A percentile compares a stretch with the other conserved stretches of the same genome.
Conservation (phyloP, 345 rosid species). For the Salix brachista region DNA sequence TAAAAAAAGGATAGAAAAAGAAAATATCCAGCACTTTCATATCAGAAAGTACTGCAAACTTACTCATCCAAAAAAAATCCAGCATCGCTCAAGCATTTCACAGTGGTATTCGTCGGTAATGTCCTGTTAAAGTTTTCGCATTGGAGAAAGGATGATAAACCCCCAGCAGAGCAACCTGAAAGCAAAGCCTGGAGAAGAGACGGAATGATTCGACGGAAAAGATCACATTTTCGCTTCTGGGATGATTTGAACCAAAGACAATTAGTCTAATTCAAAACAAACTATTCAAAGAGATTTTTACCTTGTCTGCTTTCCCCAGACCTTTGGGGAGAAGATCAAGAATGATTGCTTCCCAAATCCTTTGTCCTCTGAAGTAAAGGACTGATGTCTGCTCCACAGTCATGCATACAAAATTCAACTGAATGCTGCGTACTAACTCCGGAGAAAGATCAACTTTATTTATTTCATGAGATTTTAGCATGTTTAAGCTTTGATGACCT, state of each 20-base stretch:
- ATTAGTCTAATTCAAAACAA: background rate
- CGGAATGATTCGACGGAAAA: background rate
- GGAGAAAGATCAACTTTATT: background rate
- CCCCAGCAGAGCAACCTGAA: conserved; percentile 99
- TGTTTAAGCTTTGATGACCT: background rate
- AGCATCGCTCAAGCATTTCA: conserved; percentile 96
- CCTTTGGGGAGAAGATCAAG: conserved; percentile 84
- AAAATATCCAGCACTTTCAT: background rate
- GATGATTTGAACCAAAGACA: background rate
- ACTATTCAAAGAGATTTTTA: conserved; percentile 16
- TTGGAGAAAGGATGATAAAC: conserved; percentile 70
- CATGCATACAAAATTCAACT: background rate
- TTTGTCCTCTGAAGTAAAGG: conserved; percentile 90
- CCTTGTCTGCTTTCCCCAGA: conserved; percentile 61
- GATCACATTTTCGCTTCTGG: background rate
- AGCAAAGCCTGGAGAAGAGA: conserved; percentile 64
- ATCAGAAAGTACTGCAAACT: conserved; percentile 20
- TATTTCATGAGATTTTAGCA: background rate
- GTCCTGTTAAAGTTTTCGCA: conserved; percentile 61
- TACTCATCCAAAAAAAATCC: conserved; percentile 88
- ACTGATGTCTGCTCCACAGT: conserved; percentile 57
- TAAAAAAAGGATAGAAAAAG: background rate
- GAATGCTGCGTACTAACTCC: background rate
- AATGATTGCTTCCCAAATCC: conserved; percentile 81
- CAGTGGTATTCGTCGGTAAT: conserved; percentile 56